Evolutionary conservation across 805 yeast genomes (phyloP).

Genomic region (Vanderwaltozyma tropicalis): DNA sequence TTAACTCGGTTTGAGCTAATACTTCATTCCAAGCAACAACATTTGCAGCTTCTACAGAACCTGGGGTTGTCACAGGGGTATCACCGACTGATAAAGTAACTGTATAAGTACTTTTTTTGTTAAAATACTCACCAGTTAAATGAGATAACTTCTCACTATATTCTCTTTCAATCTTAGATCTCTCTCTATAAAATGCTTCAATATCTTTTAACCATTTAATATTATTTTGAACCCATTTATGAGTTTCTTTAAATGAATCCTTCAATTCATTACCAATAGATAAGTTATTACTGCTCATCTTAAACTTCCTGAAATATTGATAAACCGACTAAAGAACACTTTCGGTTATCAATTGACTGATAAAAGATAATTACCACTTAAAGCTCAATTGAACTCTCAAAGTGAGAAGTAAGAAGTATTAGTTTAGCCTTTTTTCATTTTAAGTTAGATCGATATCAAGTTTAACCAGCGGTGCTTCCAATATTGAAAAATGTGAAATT

Average conservation of each 20-base stretch:
- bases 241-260: conserved; percentile 70
- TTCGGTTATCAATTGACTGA: no score
- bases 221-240: conserved; percentile 70
- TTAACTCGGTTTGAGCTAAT: conserved; percentile 68
- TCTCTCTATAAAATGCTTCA: conserved; percentile 72
- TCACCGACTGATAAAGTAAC: conserved; percentile 80
- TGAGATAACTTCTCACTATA: conserved; percentile 58
- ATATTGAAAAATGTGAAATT: no score
- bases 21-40: conserved; percentile 87
- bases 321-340: no score
- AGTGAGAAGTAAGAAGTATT: no score
- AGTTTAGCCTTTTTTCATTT: no score
- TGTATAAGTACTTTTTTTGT: conserved; percentile 60
- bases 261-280: conserved; percentile 63
- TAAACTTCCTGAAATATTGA: no score
- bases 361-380: no score
- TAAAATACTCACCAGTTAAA: conserved; percentile 58
- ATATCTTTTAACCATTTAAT: conserved; percentile 67
- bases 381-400: no score
- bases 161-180: conserved; percentile 75
- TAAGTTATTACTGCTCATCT: conserved; percentile 18
- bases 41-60: conserved; percentile 81
- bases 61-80: conserved; percentile 84
- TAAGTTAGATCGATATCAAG: no score
- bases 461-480: no score